phyloP scores from a whole-genome alignment of 2,329 filamentous ascomycete genomes.

The Sphaerostilbella broomeana region DNA sequence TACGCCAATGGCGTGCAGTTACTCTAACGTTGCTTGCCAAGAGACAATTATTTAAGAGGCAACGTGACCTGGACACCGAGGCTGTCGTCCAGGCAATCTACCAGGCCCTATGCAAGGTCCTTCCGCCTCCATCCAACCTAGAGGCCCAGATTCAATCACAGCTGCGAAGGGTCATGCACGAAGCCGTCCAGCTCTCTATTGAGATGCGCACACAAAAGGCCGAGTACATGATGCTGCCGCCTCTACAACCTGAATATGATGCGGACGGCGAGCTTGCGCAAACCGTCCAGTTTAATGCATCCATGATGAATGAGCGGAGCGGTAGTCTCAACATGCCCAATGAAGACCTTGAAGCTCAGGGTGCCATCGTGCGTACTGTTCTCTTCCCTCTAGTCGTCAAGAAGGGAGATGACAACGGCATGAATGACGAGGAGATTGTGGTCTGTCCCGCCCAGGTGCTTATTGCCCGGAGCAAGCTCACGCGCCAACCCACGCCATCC shows the following conservation, averaged over 20 bases:
- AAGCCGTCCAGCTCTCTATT: constrained; percentile 84
- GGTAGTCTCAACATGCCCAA: constrained; percentile 55
- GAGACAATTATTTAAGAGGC: constrained; percentile 70
- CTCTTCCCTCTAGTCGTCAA: constrained; percentile 96
- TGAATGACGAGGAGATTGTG: constrained; percentile 89
- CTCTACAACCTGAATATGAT: constrained; percentile 90
- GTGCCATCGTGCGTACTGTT: constrained; percentile 79
- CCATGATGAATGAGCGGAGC: constrained; percentile 89
- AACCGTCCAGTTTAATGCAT: constrained; percentile 85
- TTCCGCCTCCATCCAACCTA: constrained; percentile 78
- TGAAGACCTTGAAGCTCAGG: constrained; percentile 70
- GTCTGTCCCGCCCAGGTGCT: constrained; percentile 93
- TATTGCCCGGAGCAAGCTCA: constrained; percentile 50
- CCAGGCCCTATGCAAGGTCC: constrained; percentile 71
- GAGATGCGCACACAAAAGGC: constrained; percentile 97
- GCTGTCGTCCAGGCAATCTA: constrained; percentile 86
- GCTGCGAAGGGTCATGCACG: constrained; percentile 77
- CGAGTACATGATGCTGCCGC: constrained; percentile 98
- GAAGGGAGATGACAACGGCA: constrained; percentile 81
- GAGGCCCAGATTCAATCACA: constrained; percentile 77
- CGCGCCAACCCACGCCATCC: constrained; percentile 37
- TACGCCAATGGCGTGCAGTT: constrained; percentile 93
- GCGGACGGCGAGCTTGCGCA: constrained; percentile 82
- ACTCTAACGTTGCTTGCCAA: constrained; percentile 84
- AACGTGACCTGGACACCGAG: constrained; percentile 85